Conservation (phyloP, 441 rosid genomes). For the Macaranga tanarius region DNA sequence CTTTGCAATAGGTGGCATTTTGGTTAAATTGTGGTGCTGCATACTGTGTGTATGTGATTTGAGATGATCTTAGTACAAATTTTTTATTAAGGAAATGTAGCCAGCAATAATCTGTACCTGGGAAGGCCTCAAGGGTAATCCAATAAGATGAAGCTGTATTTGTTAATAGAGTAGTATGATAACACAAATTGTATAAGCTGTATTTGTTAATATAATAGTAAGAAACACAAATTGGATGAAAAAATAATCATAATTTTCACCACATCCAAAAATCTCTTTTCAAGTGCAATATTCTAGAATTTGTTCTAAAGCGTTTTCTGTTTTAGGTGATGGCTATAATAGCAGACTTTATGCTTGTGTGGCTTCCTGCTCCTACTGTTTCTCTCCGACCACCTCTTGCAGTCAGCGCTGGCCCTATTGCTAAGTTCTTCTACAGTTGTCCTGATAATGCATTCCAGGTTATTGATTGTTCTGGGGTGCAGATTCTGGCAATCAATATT, state of each 20-base stretch:
- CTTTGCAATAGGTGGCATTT: neutral
- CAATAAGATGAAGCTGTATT: too few species aligned
- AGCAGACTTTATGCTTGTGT: constrained; percentile 97
- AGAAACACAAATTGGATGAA: too few species aligned
- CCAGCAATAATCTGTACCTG: neutral
- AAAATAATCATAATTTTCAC: too few species aligned
- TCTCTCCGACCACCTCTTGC: constrained; percentile 75
- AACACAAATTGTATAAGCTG: too few species aligned
- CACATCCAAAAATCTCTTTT: neutral
- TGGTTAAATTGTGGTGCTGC: neutral
- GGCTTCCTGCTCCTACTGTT: constrained; percentile 95
- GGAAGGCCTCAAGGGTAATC: neutral
- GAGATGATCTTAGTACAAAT: neutral
- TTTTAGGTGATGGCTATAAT: constrained; percentile 87
- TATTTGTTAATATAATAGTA: too few species aligned
- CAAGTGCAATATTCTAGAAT: neutral
- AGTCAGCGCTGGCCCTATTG: constrained; percentile 58
- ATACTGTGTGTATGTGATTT: neutral
- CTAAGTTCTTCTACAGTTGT: constrained; percentile 81
- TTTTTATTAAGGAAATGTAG: neutral
- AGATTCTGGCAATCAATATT: neutral
- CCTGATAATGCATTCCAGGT: constrained; percentile 99
- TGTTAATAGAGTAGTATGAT: too few species aligned
- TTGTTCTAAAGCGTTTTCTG: neutral
- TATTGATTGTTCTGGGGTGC: constrained; percentile 7